These are phyloP conservation scores for Neopestalotiopsis clavispora DNA, from an alignment of 2,329 filamentous ascomycete species.

Conservation along the genomic window DNA sequence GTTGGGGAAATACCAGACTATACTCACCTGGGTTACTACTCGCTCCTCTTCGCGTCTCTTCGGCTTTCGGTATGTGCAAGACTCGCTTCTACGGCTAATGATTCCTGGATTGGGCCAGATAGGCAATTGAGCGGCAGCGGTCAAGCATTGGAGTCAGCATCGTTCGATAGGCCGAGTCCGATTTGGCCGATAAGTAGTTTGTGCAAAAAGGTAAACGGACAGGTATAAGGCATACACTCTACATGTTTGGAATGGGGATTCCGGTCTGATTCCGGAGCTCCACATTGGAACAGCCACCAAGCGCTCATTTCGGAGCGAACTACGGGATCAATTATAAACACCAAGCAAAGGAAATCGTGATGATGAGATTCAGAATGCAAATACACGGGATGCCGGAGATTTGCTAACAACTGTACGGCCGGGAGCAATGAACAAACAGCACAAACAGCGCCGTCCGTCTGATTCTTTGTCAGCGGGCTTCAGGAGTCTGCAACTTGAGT, in stretches of 20 bases:
- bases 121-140: conserved; percentile 1
- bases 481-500: too few relatives aligned
- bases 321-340: neutral
- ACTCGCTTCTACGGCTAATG: neutral
- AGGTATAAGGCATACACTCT: neutral
- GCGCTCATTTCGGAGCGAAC: neutral
- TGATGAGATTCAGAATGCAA: neutral
- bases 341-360: neutral
- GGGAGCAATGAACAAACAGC: too few relatives aligned
- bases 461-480: too few relatives aligned
- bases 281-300: neutral
- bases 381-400: neutral
- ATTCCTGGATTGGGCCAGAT: conserved; percentile 1
- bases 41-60: neutral
- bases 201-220: neutral
- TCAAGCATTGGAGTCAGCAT: neutral
- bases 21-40: neutral
- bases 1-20: neutral
- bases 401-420: too few relatives aligned
- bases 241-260: conserved; percentile 6
- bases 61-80: conserved; percentile 2
- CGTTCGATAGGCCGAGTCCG: conserved; percentile 8
- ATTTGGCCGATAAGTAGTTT: conserved; percentile 3
- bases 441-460: too few relatives aligned
- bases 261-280: conserved; percentile 5